Conservation (phyloP, 1,139 yeast species). For the Debaryomyces robertsiae region DNA sequence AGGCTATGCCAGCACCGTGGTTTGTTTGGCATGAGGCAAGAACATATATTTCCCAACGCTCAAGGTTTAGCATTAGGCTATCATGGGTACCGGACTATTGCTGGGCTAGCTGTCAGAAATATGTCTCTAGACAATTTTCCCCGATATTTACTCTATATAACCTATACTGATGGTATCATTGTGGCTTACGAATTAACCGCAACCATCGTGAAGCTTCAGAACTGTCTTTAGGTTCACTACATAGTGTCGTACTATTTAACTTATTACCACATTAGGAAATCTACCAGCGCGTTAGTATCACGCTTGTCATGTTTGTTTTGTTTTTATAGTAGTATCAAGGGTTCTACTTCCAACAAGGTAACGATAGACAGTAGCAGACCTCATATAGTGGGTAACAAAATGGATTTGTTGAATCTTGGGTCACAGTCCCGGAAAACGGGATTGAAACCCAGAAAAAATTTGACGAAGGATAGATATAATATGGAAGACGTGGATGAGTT, state of each 20-base stretch:
- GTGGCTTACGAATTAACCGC: constrained; percentile 26
- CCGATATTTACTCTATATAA: constrained; percentile 30
- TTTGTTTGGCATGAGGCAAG: constrained; percentile 61
- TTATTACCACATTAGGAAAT: constrained; percentile 10
- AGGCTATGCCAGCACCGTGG: constrained; percentile 61
- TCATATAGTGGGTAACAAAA: constrained; percentile 13
- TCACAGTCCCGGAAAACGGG: constrained; percentile 63
- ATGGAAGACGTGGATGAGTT: constrained; percentile 83
- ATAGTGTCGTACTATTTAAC: neutral
- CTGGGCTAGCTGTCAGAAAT: constrained; percentile 33
- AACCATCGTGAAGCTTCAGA: constrained; percentile 4
- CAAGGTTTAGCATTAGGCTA: constrained; percentile 27
- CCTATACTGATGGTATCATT: constrained; percentile 38
- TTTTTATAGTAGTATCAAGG: constrained; percentile 6
- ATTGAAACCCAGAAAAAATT: constrained; percentile 49
- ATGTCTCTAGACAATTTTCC: constrained; percentile 21
- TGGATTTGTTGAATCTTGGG: constrained; percentile 59
- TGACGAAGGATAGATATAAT: constrained; percentile 65
- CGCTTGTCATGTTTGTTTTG: constrained; percentile 12
- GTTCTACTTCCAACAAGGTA: neutral
- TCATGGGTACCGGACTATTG: constrained; percentile 35
- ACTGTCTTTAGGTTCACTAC: neutral
- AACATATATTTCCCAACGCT: constrained; percentile 53
- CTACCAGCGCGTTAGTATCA: constrained; percentile 16
- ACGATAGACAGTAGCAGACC: neutral